Percentiles rank a stretch among this genome's conserved stretches.
Conservation (phyloP, 2,329 filamentous ascomycete genomes). For the Aphanoascus verrucosus region DNA sequence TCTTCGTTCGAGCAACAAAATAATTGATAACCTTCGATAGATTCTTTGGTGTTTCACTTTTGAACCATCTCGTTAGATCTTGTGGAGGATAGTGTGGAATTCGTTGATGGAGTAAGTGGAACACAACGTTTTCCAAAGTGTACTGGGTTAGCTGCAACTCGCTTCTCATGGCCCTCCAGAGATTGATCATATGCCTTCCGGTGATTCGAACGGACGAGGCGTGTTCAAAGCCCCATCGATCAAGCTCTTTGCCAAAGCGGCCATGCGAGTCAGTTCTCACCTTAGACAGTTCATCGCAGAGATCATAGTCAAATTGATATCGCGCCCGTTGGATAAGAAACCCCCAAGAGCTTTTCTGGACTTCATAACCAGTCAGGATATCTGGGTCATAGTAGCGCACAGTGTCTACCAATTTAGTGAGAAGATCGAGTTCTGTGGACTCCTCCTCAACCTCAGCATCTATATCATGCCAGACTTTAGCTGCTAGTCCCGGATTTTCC, state of each 20-base stretch:
- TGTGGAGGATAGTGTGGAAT: slow-evolving; percentile 78
- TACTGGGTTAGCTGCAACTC: slow-evolving; percentile 88
- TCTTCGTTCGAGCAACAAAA: slow-evolving; percentile 61
- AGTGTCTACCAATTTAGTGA: slow-evolving; percentile 76
- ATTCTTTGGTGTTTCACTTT: slow-evolving; percentile 55
- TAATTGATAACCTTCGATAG: slow-evolving; percentile 67
- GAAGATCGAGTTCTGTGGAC: slow-evolving; percentile 67
- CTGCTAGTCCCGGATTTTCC: slow-evolving; percentile 44
- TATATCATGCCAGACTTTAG: slow-evolving; percentile 52
- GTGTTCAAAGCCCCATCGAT: slow-evolving; percentile 88
- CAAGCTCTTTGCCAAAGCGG: slow-evolving; percentile 72
- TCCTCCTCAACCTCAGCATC: slow-evolving; percentile 61
- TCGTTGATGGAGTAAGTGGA: slow-evolving; percentile 75
- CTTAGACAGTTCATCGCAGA: slow-evolving; percentile 83
- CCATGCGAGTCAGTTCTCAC: slow-evolving; percentile 77
- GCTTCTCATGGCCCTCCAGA: slow-evolving; percentile 92
- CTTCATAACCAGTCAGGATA: slow-evolving; percentile 87
- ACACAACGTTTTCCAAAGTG: slow-evolving; percentile 90
- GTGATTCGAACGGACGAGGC: slow-evolving; percentile 89
- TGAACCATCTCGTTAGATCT: slow-evolving; percentile 74
- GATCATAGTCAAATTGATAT: slow-evolving; percentile 74
- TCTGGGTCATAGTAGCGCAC: slow-evolving; percentile 80
- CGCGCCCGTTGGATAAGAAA: slow-evolving; percentile 85
- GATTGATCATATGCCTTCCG: slow-evolving; percentile 89
- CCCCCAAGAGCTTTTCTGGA: slow-evolving; percentile 88